phyloP scores from a whole-genome alignment of 1,284 basidiomycete species.

The Lignosus rhinocerotis region DNA sequence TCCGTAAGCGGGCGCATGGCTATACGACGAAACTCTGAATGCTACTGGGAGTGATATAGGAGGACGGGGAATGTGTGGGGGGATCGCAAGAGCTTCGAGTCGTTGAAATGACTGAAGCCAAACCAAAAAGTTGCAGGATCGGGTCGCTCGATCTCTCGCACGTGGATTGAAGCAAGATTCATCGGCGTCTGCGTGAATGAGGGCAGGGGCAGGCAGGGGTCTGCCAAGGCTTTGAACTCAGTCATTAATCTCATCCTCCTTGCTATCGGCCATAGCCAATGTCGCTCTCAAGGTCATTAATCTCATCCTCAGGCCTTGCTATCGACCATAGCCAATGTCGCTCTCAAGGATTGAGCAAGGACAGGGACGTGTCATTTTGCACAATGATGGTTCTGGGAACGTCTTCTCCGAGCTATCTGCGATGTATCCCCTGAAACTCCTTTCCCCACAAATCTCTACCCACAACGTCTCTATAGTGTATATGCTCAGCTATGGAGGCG shows the following conservation, averaged over 20 bases:
- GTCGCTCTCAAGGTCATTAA: background rate
- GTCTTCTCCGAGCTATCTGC: conserved; percentile 78
- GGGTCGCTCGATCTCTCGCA: conserved; percentile 11
- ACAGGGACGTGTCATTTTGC: conserved; percentile 53
- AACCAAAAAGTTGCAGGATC: conserved; percentile 21
- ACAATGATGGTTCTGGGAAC: conserved; percentile 52
- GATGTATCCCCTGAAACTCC: conserved; percentile 89
- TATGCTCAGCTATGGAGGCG: conserved; percentile 89
- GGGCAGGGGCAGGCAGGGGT: background rate
- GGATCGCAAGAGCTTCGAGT: too few relatives aligned
- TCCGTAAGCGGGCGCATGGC: conserved; percentile 84
- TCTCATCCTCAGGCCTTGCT: background rate
- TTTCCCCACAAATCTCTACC: conserved; percentile 64
- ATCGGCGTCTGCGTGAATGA: background rate
- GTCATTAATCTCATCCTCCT: too few relatives aligned
- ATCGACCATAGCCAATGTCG: conserved; percentile 8
- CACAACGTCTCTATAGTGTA: conserved; percentile 72
- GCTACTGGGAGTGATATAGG: background rate
- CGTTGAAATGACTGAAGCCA: background rate
- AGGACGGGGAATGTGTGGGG: background rate
- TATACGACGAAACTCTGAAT: background rate
- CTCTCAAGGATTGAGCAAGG: conserved; percentile 13
- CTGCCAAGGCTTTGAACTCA: background rate
- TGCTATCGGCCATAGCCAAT: conserved; percentile 8
- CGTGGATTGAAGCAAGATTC: conserved; percentile 7